These are phyloP conservation scores for Usnea hakonensis DNA, from an alignment of 495 filamentous ascomycete species.

Conservation along the genomic window DNA sequence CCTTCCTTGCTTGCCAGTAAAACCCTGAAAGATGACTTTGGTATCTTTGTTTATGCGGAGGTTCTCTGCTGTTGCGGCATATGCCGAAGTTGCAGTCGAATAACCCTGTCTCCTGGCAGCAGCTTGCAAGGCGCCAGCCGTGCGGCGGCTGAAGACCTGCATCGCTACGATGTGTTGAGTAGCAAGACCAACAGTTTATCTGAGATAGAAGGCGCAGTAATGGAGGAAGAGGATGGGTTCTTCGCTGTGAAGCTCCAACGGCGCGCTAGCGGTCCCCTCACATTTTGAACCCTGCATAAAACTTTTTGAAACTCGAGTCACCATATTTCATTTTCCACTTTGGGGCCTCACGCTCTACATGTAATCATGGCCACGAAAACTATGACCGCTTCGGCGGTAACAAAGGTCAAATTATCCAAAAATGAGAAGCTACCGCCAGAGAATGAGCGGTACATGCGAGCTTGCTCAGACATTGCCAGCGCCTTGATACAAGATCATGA, in stretches of 20 bases:
- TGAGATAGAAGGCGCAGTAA: constrained; percentile 6
- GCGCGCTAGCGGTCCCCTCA: constrained; percentile 3
- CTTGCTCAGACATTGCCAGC: constrained; percentile 90
- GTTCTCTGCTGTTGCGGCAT: constrained; percentile 79
- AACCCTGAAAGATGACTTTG: constrained; percentile 93
- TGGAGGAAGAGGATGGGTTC: constrained; percentile 13
- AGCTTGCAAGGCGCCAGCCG: constrained; percentile 42
- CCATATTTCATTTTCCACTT: background rate
- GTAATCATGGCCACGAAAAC: constrained; percentile 53
- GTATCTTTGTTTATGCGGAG: constrained; percentile 87
- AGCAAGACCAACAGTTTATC: background rate
- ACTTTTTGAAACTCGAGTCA: background rate
- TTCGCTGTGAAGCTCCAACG: constrained; percentile 13
- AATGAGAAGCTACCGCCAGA: constrained; percentile 74
- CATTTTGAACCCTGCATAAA: background rate
- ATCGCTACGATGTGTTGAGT: constrained; percentile 33
- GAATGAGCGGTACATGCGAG: constrained; percentile 85
- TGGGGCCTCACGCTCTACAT: background rate
- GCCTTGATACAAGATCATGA: constrained; percentile 91
- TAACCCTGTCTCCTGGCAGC: constrained; percentile 55
- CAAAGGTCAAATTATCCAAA: constrained; percentile 52
- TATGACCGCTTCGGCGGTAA: constrained; percentile 47
- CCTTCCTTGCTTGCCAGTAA: constrained; percentile 98
- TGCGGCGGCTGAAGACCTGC: constrained; percentile 49
- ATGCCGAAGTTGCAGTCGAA: constrained; percentile 58